Evolutionary conservation across 768 basidiomycete species (phyloP).

Genomic region (Artomyces pyxidatus): DNA sequence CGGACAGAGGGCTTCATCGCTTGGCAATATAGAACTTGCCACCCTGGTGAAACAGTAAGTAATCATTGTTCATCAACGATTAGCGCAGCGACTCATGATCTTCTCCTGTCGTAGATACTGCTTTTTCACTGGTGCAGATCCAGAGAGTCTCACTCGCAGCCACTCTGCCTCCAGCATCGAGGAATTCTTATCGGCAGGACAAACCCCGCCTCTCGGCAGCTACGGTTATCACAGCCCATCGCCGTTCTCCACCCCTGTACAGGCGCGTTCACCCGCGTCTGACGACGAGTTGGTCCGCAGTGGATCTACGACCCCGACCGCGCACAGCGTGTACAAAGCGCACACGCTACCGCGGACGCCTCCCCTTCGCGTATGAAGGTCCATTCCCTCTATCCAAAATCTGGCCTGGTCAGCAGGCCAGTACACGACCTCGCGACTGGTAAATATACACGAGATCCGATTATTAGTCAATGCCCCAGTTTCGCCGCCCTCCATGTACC

Average conservation of each 20-base stretch:
- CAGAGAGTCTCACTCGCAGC: conserved; percentile 29
- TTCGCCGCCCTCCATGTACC: background rate
- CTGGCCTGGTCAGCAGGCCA: background rate
- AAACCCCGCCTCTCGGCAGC: conserved; percentile 9
- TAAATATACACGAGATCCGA: background rate
- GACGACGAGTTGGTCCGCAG: conserved; percentile 13
- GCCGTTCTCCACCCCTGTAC: conserved; percentile 8
- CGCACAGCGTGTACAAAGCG: background rate
- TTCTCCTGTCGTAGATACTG: conserved; percentile 47
- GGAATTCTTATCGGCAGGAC: conserved; percentile 30
- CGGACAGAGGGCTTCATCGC: too few relatives aligned
- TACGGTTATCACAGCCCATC: background rate
- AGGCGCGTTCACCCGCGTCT: conserved; percentile 2
- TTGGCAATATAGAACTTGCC: too few relatives aligned
- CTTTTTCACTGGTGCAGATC: conserved; percentile 64
- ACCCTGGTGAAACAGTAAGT: conserved; percentile 60
- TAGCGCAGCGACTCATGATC: conserved; percentile 6
- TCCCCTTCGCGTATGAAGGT: background rate
- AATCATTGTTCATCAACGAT: background rate
- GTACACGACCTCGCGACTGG: background rate
- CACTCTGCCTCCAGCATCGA: conserved; percentile 50
- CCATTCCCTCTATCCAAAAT: background rate
- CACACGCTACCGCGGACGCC: conserved; percentile 6
- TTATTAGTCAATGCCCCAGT: background rate
- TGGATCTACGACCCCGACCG: conserved; percentile 11